A percentile compares a stretch with the other conserved stretches of the same genome.
phyloP scores from a whole-genome alignment of 208 protist genomes.

The Leishmania gerbilli region DNA sequence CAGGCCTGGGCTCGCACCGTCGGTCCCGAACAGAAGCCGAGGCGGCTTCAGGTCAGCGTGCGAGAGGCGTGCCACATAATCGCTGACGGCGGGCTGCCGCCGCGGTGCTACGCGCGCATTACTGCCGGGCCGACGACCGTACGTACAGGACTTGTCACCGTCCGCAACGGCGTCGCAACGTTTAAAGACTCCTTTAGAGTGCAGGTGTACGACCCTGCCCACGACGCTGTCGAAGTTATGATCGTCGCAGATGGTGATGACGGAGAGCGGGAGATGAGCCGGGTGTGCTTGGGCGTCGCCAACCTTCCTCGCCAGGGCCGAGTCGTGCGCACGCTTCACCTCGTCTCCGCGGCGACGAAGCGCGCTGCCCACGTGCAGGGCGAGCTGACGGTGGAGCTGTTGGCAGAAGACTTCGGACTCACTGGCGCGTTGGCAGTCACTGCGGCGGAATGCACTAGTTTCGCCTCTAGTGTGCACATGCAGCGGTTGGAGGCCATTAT shows the following conservation, averaged over 20 bases:
- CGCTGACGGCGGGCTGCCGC: conserved; percentile 10
- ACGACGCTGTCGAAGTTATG: conserved; percentile 54
- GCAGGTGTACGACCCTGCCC: conserved; percentile 44
- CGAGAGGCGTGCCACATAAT: conserved; percentile 24
- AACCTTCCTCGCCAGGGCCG: conserved; percentile 31
- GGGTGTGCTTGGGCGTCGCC: conserved; percentile 49
- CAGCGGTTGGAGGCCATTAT: conserved; percentile 36
- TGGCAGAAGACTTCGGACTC: conserved; percentile 56
- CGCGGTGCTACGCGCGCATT: conserved; percentile 46
- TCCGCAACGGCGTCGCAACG: conserved; percentile 33
- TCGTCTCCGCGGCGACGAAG: conserved; percentile 58
- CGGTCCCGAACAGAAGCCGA: conserved; percentile 55
- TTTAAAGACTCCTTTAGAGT: conserved; percentile 51
- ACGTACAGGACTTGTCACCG: conserved; percentile 32
- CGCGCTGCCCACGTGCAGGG: conserved; percentile 41
- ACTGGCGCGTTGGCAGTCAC: conserved; percentile 5
- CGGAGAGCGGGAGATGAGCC: conserved; percentile 58
- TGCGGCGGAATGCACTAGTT: conserved; percentile 12
- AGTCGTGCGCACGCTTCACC: conserved; percentile 36
- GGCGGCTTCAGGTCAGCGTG: conserved; percentile 40
- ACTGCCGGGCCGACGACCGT: conserved; percentile 42
- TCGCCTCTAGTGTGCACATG: conserved; percentile 13
- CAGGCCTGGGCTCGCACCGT: conserved; percentile 49
- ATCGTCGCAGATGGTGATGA: conserved; percentile 45
- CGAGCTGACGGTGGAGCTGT: conserved; percentile 52